Percentiles rank a stretch among this genome's conserved stretches.
phyloP scores from a whole-genome alignment of 352 stramenopile genomes.

The Pythium pectinolyticum region DNA sequence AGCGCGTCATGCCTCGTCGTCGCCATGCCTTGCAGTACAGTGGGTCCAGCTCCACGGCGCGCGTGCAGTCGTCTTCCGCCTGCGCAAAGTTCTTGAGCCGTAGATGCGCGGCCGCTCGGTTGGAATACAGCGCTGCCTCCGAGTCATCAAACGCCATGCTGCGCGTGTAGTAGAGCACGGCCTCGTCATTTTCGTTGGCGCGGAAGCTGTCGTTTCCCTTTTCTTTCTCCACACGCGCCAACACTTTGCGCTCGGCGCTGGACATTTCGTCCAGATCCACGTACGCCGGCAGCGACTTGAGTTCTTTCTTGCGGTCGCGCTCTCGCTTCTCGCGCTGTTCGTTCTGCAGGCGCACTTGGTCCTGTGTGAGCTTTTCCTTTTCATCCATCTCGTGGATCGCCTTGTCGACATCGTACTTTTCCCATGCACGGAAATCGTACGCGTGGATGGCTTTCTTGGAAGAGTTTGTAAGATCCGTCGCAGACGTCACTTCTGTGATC shows the following conservation, averaged over 20 bases:
- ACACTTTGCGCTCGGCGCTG: conserved; percentile 47
- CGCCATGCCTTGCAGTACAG: conserved; percentile 86
- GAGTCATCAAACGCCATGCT: conserved; percentile 81
- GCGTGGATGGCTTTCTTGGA: conserved; percentile 58
- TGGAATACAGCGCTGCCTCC: conserved; percentile 82
- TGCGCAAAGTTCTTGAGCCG: conserved; percentile 78
- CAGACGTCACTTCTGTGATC: conserved; percentile 16
- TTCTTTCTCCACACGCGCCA: conserved; percentile 82
- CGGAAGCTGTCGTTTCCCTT: conserved; percentile 95
- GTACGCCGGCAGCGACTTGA: conserved; percentile 57
- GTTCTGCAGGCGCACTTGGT: conserved; percentile 38
- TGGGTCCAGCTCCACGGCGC: conserved; percentile 76
- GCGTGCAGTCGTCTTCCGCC: conserved; percentile 87
- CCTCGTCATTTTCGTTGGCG: conserved; percentile 80
- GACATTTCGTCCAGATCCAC: conserved; percentile 59
- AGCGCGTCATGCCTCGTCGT: conserved; percentile 86
- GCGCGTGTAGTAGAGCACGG: conserved; percentile 88
- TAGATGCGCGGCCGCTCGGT: conserved; percentile 83
- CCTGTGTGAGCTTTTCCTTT: conserved; percentile 38
- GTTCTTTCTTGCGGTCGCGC: conserved; percentile 48
- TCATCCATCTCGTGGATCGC: conserved; percentile 76
- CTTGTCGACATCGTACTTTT: conserved; percentile 89
- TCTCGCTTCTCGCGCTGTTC: conserved; percentile 41
- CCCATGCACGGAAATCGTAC: conserved; percentile 91
- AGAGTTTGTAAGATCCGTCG: conserved; percentile 9